These are phyloP conservation scores for Apiotrichum siamense DNA, from an alignment of 1,284 basidiomycete genomes.

Conservation along the genomic window DNA sequence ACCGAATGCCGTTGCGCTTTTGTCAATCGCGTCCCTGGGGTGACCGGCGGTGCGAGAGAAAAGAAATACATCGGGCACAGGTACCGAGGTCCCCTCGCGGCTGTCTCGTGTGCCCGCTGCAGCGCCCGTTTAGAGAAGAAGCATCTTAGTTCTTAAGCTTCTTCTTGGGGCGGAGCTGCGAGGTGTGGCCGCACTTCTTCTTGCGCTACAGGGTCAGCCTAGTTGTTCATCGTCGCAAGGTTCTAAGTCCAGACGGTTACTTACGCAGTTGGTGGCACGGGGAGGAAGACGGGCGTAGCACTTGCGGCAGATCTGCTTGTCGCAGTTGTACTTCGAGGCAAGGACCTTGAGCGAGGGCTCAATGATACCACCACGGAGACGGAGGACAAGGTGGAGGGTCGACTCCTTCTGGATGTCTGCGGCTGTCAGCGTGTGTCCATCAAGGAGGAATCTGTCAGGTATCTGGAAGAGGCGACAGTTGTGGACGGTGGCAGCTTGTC, in stretches of 20 bases:
- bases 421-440: not conserved
- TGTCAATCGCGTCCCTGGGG: not conserved
- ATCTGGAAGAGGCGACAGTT: no score
- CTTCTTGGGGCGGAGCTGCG: slow-evolving; percentile 81
- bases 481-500: no score
- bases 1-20: not conserved
- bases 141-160: slow-evolving; percentile 74
- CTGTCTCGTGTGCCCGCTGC: slow-evolving; percentile 6
- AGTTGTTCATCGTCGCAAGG: not conserved
- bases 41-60: slow-evolving; percentile 13
- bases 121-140: slow-evolving; percentile 6
- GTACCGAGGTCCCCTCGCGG: slow-evolving; percentile 21
- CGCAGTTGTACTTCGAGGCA: slow-evolving; percentile 93
- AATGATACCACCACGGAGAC: slow-evolving; percentile 97
- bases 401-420: slow-evolving; percentile 95
- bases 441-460: no score
- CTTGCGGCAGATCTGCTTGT: slow-evolving; percentile 98
- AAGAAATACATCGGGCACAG: slow-evolving; percentile 27
- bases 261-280: slow-evolving; percentile 98
- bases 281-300: slow-evolving; percentile 99
- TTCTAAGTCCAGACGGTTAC: slow-evolving; percentile 48
- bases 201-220: slow-evolving; percentile 35
- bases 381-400: slow-evolving; percentile 93
- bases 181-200: slow-evolving; percentile 75
- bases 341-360: slow-evolving; percentile 97